Evolutionary conservation across 176 grass and related monocot species (phyloP), one percentile per base, ranked within the genome.

Genomic region (sorghum (Sorghum bicolor)): DNA sequence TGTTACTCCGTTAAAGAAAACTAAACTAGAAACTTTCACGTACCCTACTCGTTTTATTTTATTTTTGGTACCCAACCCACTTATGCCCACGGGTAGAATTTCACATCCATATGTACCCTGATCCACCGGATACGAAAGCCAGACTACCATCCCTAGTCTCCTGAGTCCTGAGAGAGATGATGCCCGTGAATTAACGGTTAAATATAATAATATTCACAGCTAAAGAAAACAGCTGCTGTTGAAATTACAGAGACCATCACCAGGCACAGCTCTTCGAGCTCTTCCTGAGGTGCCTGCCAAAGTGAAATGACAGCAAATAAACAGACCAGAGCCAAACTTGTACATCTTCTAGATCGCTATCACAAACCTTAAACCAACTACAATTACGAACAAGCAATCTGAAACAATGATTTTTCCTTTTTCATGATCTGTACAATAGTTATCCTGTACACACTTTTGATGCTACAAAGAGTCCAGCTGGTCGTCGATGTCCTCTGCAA

Each of bases 351-450:
- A 78, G 36, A 86, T 47, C 69, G 38, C 87, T 34, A 85, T 29
- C 24, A 52, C 64, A 77, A 81, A 82, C 41, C 72, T 4, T 77
- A 25, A 85, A 82, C 67, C 34, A 41, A 68, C 52, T 36, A 69
- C 39, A 76, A 20, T 47, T 40, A 63, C 40, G 61, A 28, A 67
- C 47, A 29, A 70, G 39, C 62, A 75, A 80, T 80, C 80, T 44
- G 85, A 84, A 80, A 75, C 14, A 70, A 69, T 80, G 76, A 34
- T n/a, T 80, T 86, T 45, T 29, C 29, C n/a, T n/a, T 74, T 80
- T 70, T 31, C 80, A 80, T 29, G 55, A 80, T 70, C 75, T 90
- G 89, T 76, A 90, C 70, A 90, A 84, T 48, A 75, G 43, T 53
- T 75, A 57, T 76, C 83, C 47, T 91, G 70, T 87, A 80, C 80